Conservation (phyloP, 768 basidiomycete species). For the Serendipita indica region DNA sequence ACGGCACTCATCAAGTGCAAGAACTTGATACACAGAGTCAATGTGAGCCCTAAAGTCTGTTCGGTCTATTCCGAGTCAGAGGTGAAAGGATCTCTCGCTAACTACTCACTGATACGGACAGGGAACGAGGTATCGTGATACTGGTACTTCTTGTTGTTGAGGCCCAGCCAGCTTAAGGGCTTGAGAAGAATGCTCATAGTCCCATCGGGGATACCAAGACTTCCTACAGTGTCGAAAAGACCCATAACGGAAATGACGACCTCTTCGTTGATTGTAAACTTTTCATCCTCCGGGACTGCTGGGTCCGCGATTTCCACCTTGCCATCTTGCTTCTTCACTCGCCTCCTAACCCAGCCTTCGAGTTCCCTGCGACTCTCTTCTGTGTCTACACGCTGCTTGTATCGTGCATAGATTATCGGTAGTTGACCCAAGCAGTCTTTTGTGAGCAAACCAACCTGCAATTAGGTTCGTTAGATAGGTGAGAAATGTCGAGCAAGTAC, state of each 20-base stretch:
- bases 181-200: neutral
- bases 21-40: constrained; percentile 18
- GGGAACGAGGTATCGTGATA: constrained; percentile 6
- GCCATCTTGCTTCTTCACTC: neutral
- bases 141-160: neutral
- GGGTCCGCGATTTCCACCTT: neutral
- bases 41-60: constrained; percentile 6
- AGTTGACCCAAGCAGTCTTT: neutral
- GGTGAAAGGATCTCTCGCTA: neutral
- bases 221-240: constrained; percentile 19
- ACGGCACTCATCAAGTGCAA: constrained; percentile 20
- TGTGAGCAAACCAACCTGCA: neutral
- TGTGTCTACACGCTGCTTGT: neutral
- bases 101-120: neutral
- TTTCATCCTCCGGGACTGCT: neutral
- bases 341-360: neutral
- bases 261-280: neutral
- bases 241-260: constrained; percentile 11
- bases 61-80: no score
- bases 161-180: neutral
- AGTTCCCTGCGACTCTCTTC: neutral
- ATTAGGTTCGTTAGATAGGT: neutral
- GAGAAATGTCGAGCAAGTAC: neutral
- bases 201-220: neutral
- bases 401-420: neutral